Base-by-base conservation (phyloP, 805 yeast species). In the Metschnikowia aberdeeniae region DNA sequence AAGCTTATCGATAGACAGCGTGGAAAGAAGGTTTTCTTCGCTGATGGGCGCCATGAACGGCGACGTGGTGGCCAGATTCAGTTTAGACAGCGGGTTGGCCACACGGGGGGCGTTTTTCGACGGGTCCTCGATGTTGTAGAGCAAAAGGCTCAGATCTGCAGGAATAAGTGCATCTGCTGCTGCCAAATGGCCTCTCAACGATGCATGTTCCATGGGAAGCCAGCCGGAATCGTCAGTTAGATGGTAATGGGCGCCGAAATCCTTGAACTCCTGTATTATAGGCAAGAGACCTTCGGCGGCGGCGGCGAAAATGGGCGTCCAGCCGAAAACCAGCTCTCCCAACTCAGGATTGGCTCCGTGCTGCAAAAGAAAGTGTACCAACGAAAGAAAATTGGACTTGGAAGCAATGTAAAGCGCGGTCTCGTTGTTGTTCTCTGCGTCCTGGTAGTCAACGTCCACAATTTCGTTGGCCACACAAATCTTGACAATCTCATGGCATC, bases 191-290 rank as follows among this genome's bases (percentile, higher is more conserved):
- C 98, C 98, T 55, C 97, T 76, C 37, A 92, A 70, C 40, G 88
- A 83, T 0, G 97, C 97, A 63, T 92, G 98, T 58, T 92, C 98
- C 82, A 89, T 82, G n/a, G 98, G 96, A 14, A 89, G 80, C 98
- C 98, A 92, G 0, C 97, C 97, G 42, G 93, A 84, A 37, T 80
- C 84, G 66, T 92, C 98, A 13, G 77, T 73, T 24, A 71, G 64
- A 36, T 77, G 75, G 46, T 68, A 77, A 6, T 72, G 67, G 5
- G 89, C 85, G 17, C 80, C 81, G 35, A 72, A 58, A 0, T 67
- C 64, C 26, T 83, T 62, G 50, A 92, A 70, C 7, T 77, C 49
- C 35, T 75, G 62, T 5, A 82, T 87, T 34, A 87, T 72, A 2
- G 76, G 77, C 33, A 57, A 58, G 44, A 67, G 78, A 1, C 97